phyloP scores from a whole-genome alignment of 2,329 filamentous ascomycete genomes.

The Neofusicoccum ribis region DNA sequence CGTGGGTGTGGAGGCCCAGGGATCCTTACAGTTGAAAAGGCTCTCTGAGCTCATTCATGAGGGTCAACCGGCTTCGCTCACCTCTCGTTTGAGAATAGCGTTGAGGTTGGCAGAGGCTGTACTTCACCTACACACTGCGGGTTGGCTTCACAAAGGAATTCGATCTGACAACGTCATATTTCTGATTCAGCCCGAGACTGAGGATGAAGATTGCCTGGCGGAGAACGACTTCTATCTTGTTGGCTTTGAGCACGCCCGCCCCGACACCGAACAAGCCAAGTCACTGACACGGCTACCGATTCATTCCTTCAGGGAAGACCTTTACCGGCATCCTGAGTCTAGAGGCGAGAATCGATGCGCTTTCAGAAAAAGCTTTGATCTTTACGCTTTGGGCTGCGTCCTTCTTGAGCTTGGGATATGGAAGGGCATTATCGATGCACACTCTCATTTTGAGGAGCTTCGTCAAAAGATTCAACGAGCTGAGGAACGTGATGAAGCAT shows the following conservation, averaged over 20 bases:
- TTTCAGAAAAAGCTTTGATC: constrained; percentile 15
- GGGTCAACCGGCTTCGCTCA: background rate
- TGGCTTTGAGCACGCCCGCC: constrained; percentile 17
- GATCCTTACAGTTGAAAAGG: background rate
- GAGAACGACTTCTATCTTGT: background rate
- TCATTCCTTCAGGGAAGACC: background rate
- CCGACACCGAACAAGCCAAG: background rate
- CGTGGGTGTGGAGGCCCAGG: too few relatives aligned
- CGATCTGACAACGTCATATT: constrained; percentile 14
- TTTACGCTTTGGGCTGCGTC: constrained; percentile 18
- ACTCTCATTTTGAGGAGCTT: too few relatives aligned
- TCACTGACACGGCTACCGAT: constrained; percentile 6
- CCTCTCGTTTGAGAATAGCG: background rate
- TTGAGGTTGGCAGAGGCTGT: background rate
- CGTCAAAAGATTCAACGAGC: too few relatives aligned
- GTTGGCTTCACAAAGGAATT: constrained; percentile 11
- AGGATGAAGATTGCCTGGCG: background rate
- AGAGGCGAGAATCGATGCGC: background rate
- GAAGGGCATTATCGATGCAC: background rate
- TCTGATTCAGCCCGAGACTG: background rate
- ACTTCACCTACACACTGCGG: constrained; percentile 7
- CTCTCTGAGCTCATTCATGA: background rate
- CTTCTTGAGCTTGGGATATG: constrained; percentile 12
- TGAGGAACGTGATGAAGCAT: too few relatives aligned
- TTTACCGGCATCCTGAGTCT: constrained; percentile 16